These are phyloP conservation scores for Byssoonygena ceratinophila DNA, from an alignment of 2,329 filamentous ascomycete genomes.

Conservation along the genomic window DNA sequence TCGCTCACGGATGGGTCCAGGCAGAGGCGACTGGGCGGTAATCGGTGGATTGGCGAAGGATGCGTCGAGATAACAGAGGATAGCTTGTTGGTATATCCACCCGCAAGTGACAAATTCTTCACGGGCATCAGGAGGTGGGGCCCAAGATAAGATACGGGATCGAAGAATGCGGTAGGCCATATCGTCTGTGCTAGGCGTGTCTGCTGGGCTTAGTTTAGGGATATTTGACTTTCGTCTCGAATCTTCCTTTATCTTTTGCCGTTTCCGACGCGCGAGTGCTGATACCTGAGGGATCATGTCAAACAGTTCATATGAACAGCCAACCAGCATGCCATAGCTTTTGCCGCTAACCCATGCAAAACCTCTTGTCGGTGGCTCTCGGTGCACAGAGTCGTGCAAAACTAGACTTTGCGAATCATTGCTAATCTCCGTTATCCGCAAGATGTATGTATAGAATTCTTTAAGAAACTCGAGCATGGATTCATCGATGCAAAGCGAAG, in stretches of 20 bases:
- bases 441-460: constrained; percentile 13
- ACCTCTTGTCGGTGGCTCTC: background rate
- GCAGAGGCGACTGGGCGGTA: constrained; percentile 7
- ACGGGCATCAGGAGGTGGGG: constrained; percentile 3
- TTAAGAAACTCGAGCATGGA: constrained; percentile 13
- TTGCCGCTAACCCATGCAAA: constrained; percentile 11
- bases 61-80: constrained; percentile 10
- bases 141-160: constrained; percentile 7
- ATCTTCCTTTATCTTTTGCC: constrained; percentile 2
- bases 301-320: constrained; percentile 12
- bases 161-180: constrained; percentile 7
- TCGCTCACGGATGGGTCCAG: background rate
- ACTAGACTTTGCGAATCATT: constrained; percentile 6
- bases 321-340: constrained; percentile 13
- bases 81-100: constrained; percentile 11
- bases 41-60: constrained; percentile 10
- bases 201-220: background rate
- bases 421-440: constrained; percentile 12
- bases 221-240: background rate
- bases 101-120: constrained; percentile 11
- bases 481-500: constrained; percentile 7
- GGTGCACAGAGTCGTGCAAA: constrained; percentile 1
- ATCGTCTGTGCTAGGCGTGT: constrained; percentile 2
- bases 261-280: constrained; percentile 7
- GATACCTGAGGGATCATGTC: constrained; percentile 14